Base-by-base conservation (phyloP, 228 moss, liverwort and hornwort species). In the Sphagnum fallax region DNA sequence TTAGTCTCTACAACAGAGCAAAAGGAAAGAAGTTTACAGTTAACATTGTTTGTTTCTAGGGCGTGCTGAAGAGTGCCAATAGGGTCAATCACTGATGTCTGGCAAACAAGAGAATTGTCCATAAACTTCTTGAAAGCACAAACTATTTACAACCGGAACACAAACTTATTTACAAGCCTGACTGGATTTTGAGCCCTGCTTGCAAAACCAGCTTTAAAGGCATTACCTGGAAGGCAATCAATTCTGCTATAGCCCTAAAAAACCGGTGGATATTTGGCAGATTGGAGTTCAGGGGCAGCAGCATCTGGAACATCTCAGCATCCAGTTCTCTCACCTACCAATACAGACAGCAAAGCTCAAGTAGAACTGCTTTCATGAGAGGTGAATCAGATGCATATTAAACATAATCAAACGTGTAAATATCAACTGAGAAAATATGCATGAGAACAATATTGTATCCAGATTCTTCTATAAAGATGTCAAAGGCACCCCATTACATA, bases 11-110 rank as follows among this genome's bases (percentile, higher is more conserved):
- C 32, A 32, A 55, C 8, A 55, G 12, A 8, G 12, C 12, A 7
- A 12, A 8, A 55, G 53, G 53, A 55, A 12, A 8, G 12, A 12
- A 55, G 50, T 47, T 47, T 48, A 48, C 12, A 55, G 81, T 87
- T 80, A 82, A 95, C 95, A 83, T 77, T 79, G 52, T 91, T 87
- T 78, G 82, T 85, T 78, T 93, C 88, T 78, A 98, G 79, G 48
- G 90, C 84, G 52, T 66, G 72, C 71, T 87, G 76, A 65, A 98
- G 91, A 70, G 90, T 77, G 52, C 64, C 67, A 53, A 85, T 80
- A 71, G 97, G 97, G 72, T 98, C 93, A 71, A 98, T 74, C 82
- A 98, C 97, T 76, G 91, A 91, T 80, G 93, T 90, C 97, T 97
- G 84, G 67, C 73, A 78, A 57, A 53, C 48, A 68, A 50, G 14